Evolutionary conservation across 108 stramenopile genomes (phyloP), one percentile per base, ranked within the genome.

Genomic region (Skeletonema tropicum): DNA sequence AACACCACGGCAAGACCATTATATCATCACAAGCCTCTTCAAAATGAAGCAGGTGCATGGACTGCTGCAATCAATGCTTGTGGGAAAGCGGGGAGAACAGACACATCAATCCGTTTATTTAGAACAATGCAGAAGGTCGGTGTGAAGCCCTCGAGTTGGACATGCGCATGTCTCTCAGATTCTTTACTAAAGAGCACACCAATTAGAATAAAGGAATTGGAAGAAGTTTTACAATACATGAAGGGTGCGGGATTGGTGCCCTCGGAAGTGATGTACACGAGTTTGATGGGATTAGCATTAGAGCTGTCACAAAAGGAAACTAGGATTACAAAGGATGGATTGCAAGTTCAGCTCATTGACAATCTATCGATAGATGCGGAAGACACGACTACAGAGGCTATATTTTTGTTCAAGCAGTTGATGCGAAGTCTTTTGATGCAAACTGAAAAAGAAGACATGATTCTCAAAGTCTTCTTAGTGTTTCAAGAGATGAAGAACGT

Each of bases 11-110:
- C 10, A 19, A 13, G 48, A 23, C 60, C 58, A 68, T 63, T 29
- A 31, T 58, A 75, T 65, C 55, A 26, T 36, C 46, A 45, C 48
- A 68, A 77, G 45, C 46, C 81, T 2, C 39, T 90, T 3, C 68
- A 74, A 25, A 81, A 78, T 42, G 94, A 90, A 63, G 93, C 92
- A 6, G 95, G 92, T 33, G 94, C 94, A 13, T 95, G 94, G 94
- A 96, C 93, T 14, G 90, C 95, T 49, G 92, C 95, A 6, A 96
- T 96, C 41, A 84, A 94, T 75, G 95, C 95, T 9, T 93, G 90
- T 82, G 95, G 93, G 7, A 94, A 94, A 79, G 69, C 85, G 3
- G 93, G 90, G 9, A 66, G 91, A 17, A 82, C 87, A 19, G 89
- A 94, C 52, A 90, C 92, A 21, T 92, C 92, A 4, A 57, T 91